Base-by-base conservation (phyloP, 176 grass and related monocot species). In the Raddia distichophylla region DNA sequence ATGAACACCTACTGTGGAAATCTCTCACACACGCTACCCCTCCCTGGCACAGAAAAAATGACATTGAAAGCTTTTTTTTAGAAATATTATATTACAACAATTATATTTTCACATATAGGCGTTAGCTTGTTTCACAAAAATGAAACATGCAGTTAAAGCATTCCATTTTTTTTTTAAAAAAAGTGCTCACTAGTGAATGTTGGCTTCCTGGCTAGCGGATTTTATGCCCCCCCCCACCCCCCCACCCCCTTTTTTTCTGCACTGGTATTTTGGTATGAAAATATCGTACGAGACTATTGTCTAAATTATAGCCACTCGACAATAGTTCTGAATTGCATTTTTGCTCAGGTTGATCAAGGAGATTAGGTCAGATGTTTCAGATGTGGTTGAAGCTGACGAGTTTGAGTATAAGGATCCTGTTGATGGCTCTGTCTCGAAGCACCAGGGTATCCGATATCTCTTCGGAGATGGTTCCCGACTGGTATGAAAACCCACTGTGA, bases 361-460 rank as follows among this genome's bases (percentile, higher is more conserved):
- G 80, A 77, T 93, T 13, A 86, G 65, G 32, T 78, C 93, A 44
- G 80, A 90, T 79, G 91, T 99, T 50, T 84, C 97, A 14, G 80
- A 89, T 67, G 88, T 99, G 69, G 87, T 88, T 10, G 77, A 85
- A 6, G 91, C 87, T 64, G 96, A 99, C 8, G 96, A 99, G 78
- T 99, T 99, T 35, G 96, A 95, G 78, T 99, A 99, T 65, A 99
- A 93, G 85, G 96, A 99, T 90, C 96, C 96, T 82, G 93, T 99
- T 46, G 96, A 99, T 84, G 93, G 91, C 40, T 99, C 96, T 81
- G 70, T 99, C 64, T 91, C 93, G 55, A 93, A 92, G 83, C 85
- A 99, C 74, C 96, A 99, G 89, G 93, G 96, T 53, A 91, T 99
- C 76, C 85, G 93, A 2, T 99, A 93, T 64, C 89, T 99, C 84